These are phyloP conservation scores for Kuraishia capsulata DNA, from an alignment of 805 yeast species.

Conservation along the genomic window DNA sequence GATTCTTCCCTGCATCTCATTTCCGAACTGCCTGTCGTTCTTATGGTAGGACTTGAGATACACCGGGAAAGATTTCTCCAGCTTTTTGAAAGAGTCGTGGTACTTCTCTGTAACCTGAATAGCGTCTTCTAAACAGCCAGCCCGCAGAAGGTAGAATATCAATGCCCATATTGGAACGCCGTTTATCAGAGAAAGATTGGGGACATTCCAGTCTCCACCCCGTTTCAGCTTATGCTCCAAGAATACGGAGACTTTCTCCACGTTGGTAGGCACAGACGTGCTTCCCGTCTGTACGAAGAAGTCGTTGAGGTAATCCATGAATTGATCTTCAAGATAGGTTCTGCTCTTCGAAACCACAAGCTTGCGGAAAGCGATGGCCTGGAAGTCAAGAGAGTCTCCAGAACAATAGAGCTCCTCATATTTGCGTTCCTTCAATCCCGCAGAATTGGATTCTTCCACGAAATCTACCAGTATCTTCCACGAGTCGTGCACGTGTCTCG, in stretches of 20 bases:
- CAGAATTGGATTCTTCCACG: conserved; percentile 23
- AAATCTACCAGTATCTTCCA: conserved; percentile 59
- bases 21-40: conserved; percentile 45
- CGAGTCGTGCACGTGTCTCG: conserved; percentile 64
- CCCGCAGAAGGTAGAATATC: conserved; percentile 73
- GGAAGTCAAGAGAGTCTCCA: conserved; percentile 13
- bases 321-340: conserved; percentile 64
- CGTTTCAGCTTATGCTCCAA: conserved; percentile 32
- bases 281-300: conserved; percentile 42
- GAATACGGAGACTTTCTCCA: conserved; percentile 63
- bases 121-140: conserved; percentile 78
- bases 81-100: conserved; percentile 66
- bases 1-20: conserved; percentile 59
- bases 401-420: conserved; percentile 21
- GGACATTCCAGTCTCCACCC: conserved; percentile 33
- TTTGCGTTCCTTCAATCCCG: conserved; percentile 22
- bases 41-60: conserved; percentile 66
- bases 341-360: conserved; percentile 47
- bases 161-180: conserved; percentile 94
- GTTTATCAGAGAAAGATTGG: conserved; percentile 59
- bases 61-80: conserved; percentile 76
- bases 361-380: conserved; percentile 27
- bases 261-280: conserved; percentile 41
- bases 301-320: conserved; percentile 62
- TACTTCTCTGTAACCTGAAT: conserved; percentile 55